A percentile compares a stretch with the other conserved stretches of the same genome.
Conservation (phyloP, 2,329 filamentous ascomycete species). For the Plenodomus tracheiphilus region DNA sequence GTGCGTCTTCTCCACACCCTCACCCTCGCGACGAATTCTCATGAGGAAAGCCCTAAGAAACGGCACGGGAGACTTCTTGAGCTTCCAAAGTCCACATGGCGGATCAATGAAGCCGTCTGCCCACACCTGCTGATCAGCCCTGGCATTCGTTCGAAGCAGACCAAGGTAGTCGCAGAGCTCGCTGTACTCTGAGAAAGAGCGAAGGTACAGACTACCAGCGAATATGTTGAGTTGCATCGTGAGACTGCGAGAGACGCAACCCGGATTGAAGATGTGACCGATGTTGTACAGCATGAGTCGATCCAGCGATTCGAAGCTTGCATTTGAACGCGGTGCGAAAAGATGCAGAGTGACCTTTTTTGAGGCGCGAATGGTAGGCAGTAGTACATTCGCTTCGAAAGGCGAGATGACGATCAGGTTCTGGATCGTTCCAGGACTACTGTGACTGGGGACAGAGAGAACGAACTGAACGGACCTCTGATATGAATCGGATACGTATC, state of each 20-base stretch:
- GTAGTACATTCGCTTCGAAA: slow-evolving; percentile 60
- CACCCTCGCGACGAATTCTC: slow-evolving; percentile 38
- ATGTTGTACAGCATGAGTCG: slow-evolving; percentile 51
- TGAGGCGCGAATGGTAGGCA: slow-evolving; percentile 45
- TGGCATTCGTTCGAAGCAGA: slow-evolving; percentile 41
- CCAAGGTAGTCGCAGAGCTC: slow-evolving; percentile 58
- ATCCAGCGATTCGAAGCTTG: slow-evolving; percentile 48
- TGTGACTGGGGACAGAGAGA: slow-evolving; percentile 34
- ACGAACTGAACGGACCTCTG: slow-evolving; percentile 61
- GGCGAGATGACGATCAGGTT: slow-evolving; percentile 62
- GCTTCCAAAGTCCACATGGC: slow-evolving; percentile 31
- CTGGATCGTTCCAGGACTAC: not conserved
- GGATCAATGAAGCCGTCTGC: slow-evolving; percentile 43
- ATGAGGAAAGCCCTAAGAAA: slow-evolving; percentile 46
- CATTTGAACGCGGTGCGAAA: slow-evolving; percentile 55
- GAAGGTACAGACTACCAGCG: slow-evolving; percentile 68
- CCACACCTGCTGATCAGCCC: slow-evolving; percentile 28
- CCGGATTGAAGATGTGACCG: slow-evolving; percentile 14
- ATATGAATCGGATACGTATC: slow-evolving; percentile 49
- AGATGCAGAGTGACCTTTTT: slow-evolving; percentile 52
- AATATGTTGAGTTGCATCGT: slow-evolving; percentile 65
- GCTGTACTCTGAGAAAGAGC: slow-evolving; percentile 58
- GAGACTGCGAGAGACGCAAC: slow-evolving; percentile 29
- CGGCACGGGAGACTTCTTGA: slow-evolving; percentile 47
- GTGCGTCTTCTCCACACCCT: slow-evolving; percentile 50